A percentile compares a stretch with the other conserved stretches of the same genome.
phyloP scores from a whole-genome alignment of 352 stramenopile species.

The Thalassiosira exigua region DNA sequence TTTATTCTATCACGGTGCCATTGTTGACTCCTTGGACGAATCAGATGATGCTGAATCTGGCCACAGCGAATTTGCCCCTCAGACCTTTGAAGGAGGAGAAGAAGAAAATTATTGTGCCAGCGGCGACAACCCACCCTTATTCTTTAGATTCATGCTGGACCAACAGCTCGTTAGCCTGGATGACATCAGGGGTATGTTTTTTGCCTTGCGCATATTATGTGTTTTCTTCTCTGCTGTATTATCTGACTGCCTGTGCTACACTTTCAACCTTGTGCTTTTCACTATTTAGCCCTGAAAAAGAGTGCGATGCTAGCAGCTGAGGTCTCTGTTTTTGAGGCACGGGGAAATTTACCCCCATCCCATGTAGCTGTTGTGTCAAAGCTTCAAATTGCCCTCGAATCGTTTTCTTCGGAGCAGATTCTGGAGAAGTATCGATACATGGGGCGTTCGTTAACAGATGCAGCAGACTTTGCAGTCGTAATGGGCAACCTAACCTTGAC shows the following conservation, averaged over 20 bases:
- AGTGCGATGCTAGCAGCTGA: constrained; percentile 51
- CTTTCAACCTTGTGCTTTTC: no score
- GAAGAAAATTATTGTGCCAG: background rate
- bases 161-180: constrained; percentile 40
- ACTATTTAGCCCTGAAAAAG: constrained; percentile 53
- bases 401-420: constrained; percentile 73
- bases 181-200: no score
- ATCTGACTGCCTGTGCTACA: no score
- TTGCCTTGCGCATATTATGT: no score
- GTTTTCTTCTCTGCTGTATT: no score
- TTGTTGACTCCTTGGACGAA: background rate
- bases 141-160: constrained; percentile 71
- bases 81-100: constrained; percentile 23
- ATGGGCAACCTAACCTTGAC: constrained; percentile 71
- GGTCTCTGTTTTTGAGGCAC: constrained; percentile 61
- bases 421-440: constrained; percentile 67
- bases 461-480: constrained; percentile 62
- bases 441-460: constrained; percentile 45
- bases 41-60: constrained; percentile 10
- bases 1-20: constrained; percentile 51
- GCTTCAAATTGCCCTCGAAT: constrained; percentile 66
- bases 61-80: no score
- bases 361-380: constrained; percentile 61
- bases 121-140: constrained; percentile 55
- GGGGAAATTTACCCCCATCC: constrained; percentile 38